Evolutionary conservation across 2,329 filamentous ascomycete species (phyloP), one percentile per base, ranked within the genome.

Genomic region (Diaporthe amygdali): DNA sequence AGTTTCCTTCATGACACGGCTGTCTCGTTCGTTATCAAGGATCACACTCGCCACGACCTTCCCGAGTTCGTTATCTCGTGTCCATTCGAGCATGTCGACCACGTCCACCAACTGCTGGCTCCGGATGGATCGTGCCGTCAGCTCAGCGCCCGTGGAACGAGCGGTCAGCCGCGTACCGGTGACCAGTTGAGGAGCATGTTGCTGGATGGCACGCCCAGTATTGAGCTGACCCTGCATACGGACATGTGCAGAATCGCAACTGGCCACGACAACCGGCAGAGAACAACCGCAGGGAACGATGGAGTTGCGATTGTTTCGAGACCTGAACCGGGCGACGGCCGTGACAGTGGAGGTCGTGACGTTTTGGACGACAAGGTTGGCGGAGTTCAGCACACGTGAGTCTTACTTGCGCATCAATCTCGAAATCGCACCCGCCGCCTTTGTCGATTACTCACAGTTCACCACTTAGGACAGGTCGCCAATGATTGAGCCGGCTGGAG

Each of bases 41-140:
- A 72, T 30, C 34, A 72, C 52, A 72, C 68, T 6, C 71, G 55
- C 5, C 47, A 54, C 2, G 71, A 70, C 25, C 68, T 71, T 14
- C 71, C 71, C n/a, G 61, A 68, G 32, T 72, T 72, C 5, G 71
- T 72, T 39, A 64, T 72, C 41, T 71, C 71, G 0, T 72, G 71
- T n/a, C 32, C 71, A 1, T 66, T 72, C n/a, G 71, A 72, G 63
- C 54, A 71, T 32, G 71, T 72, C 49, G 63, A 71, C 10, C 41
- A 56, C 7, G 39, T 72, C 17, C 47, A 63, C 22, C 44, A 63
- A 20, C 27, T 68, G 41, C 63, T 72, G 4, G 71, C 68, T 0
- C 71, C 71, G 0, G 55, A 61, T 12, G 63, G 68, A 34, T 71
- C 68, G 8, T 39, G 17, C 9, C 69, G 54, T 27, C 30, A 30